Evolutionary conservation across 2,329 filamentous ascomycete species (phyloP).

Genomic region (Byssochlamys sp.): DNA sequence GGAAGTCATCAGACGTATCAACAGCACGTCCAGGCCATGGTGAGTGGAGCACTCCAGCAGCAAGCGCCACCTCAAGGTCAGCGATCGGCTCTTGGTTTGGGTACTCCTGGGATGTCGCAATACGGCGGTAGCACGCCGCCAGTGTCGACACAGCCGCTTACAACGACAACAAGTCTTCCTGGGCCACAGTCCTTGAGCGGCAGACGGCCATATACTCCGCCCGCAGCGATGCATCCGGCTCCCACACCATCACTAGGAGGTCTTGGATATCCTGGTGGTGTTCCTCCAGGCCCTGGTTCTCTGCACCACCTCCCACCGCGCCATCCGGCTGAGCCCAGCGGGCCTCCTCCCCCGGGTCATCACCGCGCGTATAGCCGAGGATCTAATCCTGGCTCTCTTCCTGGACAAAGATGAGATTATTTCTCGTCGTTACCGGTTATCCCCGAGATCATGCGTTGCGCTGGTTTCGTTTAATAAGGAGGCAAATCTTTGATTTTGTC

Average conservation of each 20-base stretch:
- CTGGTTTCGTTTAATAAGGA: neutral
- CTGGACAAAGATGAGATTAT: conserved; percentile 7
- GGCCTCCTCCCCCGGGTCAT: conserved; percentile 17
- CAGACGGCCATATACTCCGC: conserved; percentile 32
- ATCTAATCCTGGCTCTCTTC: conserved; percentile 19
- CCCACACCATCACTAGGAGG: conserved; percentile 12
- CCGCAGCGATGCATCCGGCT: conserved; percentile 22
- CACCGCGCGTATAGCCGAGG: conserved; percentile 32
- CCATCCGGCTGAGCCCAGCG: conserved; percentile 12
- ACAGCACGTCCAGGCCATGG: conserved; percentile 30
- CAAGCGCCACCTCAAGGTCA: conserved; percentile 17
- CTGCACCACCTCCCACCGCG: conserved; percentile 21
- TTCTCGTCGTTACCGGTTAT: neutral
- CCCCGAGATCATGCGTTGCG: neutral
- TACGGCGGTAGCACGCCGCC: conserved; percentile 29
- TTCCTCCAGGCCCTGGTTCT: conserved; percentile 11
- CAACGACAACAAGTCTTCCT: conserved; percentile 16
- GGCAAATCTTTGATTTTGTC: neutral
- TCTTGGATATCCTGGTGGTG: conserved; percentile 21
- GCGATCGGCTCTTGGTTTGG: conserved; percentile 22
- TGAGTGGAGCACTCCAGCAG: conserved; percentile 28
- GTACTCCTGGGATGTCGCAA: conserved; percentile 14
- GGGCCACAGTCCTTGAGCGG: conserved; percentile 19
- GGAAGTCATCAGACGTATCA: conserved; percentile 24
- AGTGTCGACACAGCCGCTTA: conserved; percentile 18